phyloP scores from a whole-genome alignment of 495 filamentous ascomycete species.

The Trichoderma orchidacearum region DNA sequence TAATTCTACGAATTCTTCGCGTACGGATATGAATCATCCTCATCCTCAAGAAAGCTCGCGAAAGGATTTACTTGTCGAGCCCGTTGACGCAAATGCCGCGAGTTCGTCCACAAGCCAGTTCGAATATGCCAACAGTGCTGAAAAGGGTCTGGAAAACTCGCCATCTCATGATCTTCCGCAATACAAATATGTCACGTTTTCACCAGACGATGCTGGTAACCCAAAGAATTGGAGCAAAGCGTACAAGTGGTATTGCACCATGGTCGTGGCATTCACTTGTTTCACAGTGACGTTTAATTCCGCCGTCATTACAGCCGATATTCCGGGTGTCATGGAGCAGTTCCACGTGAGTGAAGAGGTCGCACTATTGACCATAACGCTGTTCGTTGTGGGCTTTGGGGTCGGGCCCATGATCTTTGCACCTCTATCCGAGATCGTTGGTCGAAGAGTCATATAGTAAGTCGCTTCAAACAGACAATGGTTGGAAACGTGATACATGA shows the following conservation, averaged over 20 bases:
- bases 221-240: constrained; percentile 55
- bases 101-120: no score
- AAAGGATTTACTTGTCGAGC: no score
- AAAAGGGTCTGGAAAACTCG: no score
- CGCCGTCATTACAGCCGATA: constrained; percentile 54
- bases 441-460: constrained; percentile 52
- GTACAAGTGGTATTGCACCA: constrained; percentile 55
- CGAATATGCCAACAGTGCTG: no score
- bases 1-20: no score
- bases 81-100: no score
- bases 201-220: constrained; percentile 49
- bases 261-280: constrained; percentile 49
- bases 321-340: constrained; percentile 41
- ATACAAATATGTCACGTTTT: constrained; percentile 68
- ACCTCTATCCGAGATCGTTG: constrained; percentile 59
- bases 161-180: no score
- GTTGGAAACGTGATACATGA: background rate
- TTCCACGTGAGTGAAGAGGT: constrained; percentile 56
- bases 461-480: background rate
- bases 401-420: constrained; percentile 75
- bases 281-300: constrained; percentile 53
- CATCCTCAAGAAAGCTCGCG: no score
- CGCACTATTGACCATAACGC: constrained; percentile 48
- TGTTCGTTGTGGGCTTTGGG: constrained; percentile 76
- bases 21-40: no score